Base-by-base conservation (phyloP, 2,329 filamentous ascomycete genomes). In the Epichloe typhina region DNA sequence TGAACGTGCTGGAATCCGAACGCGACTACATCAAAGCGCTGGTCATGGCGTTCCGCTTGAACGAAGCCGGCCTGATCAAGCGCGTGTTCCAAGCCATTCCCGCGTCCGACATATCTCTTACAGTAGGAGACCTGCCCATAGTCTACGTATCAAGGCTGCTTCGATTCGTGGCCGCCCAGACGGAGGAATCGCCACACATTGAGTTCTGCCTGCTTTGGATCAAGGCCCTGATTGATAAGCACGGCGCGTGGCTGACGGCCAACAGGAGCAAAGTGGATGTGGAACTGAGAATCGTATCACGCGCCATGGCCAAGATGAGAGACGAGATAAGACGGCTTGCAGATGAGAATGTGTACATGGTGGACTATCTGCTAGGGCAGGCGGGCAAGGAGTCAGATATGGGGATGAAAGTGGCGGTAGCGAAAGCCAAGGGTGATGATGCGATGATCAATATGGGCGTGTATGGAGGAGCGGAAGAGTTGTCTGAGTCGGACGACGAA, bases 191-290 rank as follows among this genome's bases (percentile, higher is more conserved):
- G 2, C 91, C 90, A 2, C 91, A 96, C 71, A 77, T 98, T 4
- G 93, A 98, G 69, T 94, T 97, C 68, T 95, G 93, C 61, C 72
- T 98, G 43, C 71, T 91, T 8, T 98, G 93, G 93, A 86, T 96
- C 61, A 87, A 93, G 66, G 82, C 87, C 1, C 69, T 85, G 36
- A 73, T 97, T 52, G 84, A 86, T 59, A 82, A 82, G 59, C 91
- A 97, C 64, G 93, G 93, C 36, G 76, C 84, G 21, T 91, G 85
- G 74, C 76, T 98, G 59, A 86, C 88, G 52, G 85, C 90, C 37
- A 85, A 91, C 64, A 76, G 84, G 21, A 84, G 79, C 49, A 83
- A 85, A 58, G 82, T 93, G 36, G 88, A 91, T 38, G 79, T 91
- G 2, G 93, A 97, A 67, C 71, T 97, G 56, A 78, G 93, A 37